phyloP scores from a whole-genome alignment of 2,329 filamentous ascomycete genomes.

The Arthrobotrys entomopaga region DNA sequence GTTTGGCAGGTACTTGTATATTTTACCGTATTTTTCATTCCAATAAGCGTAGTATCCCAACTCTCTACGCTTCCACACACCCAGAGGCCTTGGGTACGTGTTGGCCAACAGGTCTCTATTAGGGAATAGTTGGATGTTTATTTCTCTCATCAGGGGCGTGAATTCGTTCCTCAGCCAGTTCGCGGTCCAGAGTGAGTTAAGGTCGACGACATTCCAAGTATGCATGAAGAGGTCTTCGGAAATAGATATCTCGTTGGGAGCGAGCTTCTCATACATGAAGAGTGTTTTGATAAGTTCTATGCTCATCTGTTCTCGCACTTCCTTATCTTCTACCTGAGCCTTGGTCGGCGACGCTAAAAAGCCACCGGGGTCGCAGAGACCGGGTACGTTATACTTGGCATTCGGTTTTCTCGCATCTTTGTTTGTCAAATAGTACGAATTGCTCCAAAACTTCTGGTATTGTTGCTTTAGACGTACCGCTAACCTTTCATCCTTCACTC shows the following conservation, averaged over 20 bases:
- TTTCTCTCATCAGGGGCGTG: constrained; percentile 20
- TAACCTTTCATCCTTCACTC: neutral
- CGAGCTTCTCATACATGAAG: constrained; percentile 3
- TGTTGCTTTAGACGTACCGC: neutral
- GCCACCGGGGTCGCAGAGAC: constrained; percentile 8
- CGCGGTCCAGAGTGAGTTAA: too few species aligned
- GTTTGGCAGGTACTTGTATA: constrained; percentile 21
- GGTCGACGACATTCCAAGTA: neutral
- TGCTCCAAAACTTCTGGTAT: neutral
- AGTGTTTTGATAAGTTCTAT: neutral
- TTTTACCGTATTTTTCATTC: constrained; percentile 21
- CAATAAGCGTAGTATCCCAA: constrained; percentile 14
- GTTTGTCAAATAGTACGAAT: constrained; percentile 3
- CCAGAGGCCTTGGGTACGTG: neutral
- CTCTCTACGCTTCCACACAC: constrained; percentile 16
- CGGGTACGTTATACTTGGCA: neutral
- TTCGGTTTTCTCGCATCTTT: too few species aligned
- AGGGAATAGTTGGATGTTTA: constrained; percentile 14
- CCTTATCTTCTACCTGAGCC: neutral
- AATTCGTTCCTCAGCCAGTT: constrained; percentile 1
- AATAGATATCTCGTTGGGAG: constrained; percentile 8
- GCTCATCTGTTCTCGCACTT: neutral
- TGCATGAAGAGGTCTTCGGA: neutral
- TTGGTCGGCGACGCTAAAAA: neutral
- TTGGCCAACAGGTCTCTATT: constrained; percentile 23